Base-by-base conservation (phyloP, 75 land plant genomes). In the Sequoiadendron giganteum region DNA sequence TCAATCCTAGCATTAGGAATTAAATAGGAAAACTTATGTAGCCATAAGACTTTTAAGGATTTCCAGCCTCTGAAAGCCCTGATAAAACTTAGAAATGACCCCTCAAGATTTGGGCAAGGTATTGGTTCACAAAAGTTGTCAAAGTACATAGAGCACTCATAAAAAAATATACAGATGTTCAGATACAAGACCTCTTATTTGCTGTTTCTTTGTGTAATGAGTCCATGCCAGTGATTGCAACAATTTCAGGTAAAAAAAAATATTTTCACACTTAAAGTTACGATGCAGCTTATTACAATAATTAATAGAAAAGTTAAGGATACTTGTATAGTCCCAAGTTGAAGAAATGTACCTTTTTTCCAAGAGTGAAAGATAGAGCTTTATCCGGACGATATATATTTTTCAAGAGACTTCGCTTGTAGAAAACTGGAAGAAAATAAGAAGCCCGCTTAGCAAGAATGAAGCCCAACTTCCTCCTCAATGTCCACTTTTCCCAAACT, bases 361-460 rank as follows among this genome's bases (percentile, higher is more conserved):
- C 93, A 39, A 92, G 86, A 28, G 91, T 90, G 52, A 93, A 73
- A 6, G 93, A 88, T 18, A 93, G 61, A 90, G 90, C 88, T 85
- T 91, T 93, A 32, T 90, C 93, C 73, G 93, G 88, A 32, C 75
- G 88, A n/a, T 90, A 92, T 86, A 91, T 93, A 42, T 90, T 91
- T 87, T 95, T 94, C 54, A 95, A 88, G 61, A 95, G 89, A 77
- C 79, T 95, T 65, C 92, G 86, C 9, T 85, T 91, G 83, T 94
- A 94, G 61, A 93, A 90, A 72, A 84, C 92, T 9, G 95, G 88
- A n/a, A 98, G 95, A 84, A 94, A 86, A 52, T 89, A 95, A 38
- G 99, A 98, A 86, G 90, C 92, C 85, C 93, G 90, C 16, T 93
- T 93, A 86, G 99, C 97, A 87, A 94, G 87, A 45, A 85, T 61